Evolutionary conservation across 306 rosid species (phyloP), one percentile per base, ranked within the genome.

Genomic region (Fagus crenata): DNA sequence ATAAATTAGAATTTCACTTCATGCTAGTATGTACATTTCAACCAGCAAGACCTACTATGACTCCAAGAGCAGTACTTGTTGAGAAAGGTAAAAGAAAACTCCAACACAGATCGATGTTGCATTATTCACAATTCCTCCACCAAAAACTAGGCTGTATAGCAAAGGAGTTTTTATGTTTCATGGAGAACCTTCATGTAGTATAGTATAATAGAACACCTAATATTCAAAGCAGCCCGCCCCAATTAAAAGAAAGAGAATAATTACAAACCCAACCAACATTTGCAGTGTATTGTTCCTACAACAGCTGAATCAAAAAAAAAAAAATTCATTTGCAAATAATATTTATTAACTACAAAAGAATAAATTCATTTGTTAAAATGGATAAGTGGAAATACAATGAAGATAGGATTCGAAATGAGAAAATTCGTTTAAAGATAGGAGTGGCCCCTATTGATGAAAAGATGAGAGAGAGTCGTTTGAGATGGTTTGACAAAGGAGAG

Each of bases 71-170:
- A 67, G 98, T 92, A 89, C 98, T 90, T 15, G 92, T 36, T 3
- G 82, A 76, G 78, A 95, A 92, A 92, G 88, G 82, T 89, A 95
- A 18, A 90, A 82, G 81, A 92, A 95, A 78, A 90, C 92, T 65
- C 89, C 90, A 15, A 89, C 0, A 67, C 28, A 92, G 84, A 12
- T 22, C 28, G 17, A 84, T 6, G 97, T 94, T 56, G 97, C 97
- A 88, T 94, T 95, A 64, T 94, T 94, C 77, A 94, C 96, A 28
- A 88, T 97, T 80, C 97, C 97, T 92, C 92, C 97, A 55, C 97
- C 98, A 76, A 94, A 94, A 39, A 94, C 96, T 69, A 94, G 79
- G 87, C 96, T 94, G 93, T 92, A 92, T 39, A 94, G 86, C 54
- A 88, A 80, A 65, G 94, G 95, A 71, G 97, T 94, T 22, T 22